Conservation (phyloP, 805 yeast species). For the Wickerhamiella siamensis region DNA sequence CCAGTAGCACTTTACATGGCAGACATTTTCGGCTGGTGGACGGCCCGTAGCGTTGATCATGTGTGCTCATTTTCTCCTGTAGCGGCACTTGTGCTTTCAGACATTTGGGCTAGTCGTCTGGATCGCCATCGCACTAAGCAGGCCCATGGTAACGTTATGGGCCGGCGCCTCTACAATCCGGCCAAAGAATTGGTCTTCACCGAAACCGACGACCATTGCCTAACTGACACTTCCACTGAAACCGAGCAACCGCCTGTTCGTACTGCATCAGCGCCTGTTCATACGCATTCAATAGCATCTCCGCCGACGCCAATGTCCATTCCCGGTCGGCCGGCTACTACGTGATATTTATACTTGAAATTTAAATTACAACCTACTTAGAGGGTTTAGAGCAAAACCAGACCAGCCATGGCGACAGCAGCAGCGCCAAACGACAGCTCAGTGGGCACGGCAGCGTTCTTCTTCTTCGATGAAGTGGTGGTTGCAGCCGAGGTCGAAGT, state of each 20-base stretch:
- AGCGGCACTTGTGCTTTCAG: background rate
- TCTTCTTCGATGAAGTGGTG: conserved; percentile 4
- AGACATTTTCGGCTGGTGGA: conserved; percentile 10
- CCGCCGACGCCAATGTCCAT: too few species aligned
- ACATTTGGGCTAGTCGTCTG: background rate
- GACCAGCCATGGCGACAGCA: conserved; percentile 4
- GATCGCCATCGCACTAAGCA: background rate
- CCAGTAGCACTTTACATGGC: conserved; percentile 7
- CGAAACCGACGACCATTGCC: background rate
- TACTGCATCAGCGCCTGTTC: background rate
- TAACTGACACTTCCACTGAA: background rate
- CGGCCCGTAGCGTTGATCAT: conserved; percentile 8
- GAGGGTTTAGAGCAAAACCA: background rate
- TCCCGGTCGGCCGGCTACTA: background rate
- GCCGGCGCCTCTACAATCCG: background rate
- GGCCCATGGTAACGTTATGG: background rate
- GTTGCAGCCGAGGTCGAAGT: conserved; percentile 12
- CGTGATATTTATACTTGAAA: background rate
- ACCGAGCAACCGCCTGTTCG: background rate
- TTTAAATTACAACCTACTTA: background rate
- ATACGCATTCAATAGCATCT: background rate
- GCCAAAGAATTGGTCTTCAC: background rate
- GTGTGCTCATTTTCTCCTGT: conserved; percentile 2
- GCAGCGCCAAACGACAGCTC: conserved; percentile 10
- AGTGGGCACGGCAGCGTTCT: background rate